Conservation (phyloP, 2,329 filamentous ascomycete genomes). For the Helotiales sp. region DNA sequence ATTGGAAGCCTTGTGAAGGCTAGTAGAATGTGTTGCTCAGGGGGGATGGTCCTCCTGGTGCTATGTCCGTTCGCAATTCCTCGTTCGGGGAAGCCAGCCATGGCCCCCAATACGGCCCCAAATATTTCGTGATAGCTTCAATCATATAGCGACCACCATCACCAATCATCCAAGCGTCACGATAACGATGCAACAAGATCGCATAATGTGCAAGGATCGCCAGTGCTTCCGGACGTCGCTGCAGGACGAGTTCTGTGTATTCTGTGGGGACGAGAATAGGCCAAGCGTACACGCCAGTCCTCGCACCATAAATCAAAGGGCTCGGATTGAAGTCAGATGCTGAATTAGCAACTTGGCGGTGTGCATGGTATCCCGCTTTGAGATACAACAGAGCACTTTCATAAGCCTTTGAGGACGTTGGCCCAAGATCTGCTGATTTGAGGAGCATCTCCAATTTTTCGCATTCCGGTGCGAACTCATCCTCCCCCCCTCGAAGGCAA, state of each 20-base stretch:
- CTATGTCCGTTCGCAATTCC: not conserved
- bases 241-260: constrained; percentile 40
- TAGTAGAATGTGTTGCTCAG: not conserved
- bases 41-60: not conserved
- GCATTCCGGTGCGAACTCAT: not conserved
- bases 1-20: not conserved
- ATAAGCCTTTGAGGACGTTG: not conserved
- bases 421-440: constrained; percentile 2
- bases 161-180: constrained; percentile 34
- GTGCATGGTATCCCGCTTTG: not conserved
- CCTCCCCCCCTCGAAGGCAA: not conserved
- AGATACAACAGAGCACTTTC: not conserved
- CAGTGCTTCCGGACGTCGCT: constrained; percentile 43
- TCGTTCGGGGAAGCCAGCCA: constrained; percentile 21
- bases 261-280: constrained; percentile 18
- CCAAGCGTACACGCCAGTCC: not conserved
- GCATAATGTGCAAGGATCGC: constrained; percentile 46
- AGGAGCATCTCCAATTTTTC: not conserved
- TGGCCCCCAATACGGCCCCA: constrained; percentile 29
- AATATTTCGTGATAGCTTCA: constrained; percentile 26
- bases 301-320: not conserved
- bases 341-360: not conserved
- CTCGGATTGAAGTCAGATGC: not conserved
- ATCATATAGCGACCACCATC: constrained; percentile 32
- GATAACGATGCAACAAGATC: constrained; percentile 40